Base-by-base conservation (phyloP, 805 yeast genomes). In the Blastobotrys chiropterorum region DNA sequence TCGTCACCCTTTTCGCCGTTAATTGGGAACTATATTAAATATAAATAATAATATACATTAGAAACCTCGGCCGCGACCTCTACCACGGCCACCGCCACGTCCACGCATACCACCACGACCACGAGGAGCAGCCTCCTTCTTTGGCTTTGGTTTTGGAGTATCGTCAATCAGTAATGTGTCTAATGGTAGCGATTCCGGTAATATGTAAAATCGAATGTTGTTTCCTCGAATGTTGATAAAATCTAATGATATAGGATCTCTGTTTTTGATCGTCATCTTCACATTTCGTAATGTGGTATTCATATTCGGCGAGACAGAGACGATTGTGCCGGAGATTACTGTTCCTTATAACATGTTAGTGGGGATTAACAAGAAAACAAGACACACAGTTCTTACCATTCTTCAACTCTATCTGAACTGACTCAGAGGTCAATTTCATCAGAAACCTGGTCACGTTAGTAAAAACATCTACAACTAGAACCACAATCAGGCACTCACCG, bases 221-320 rank as follows among this genome's bases (percentile, higher is more conserved):
- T 83, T 90, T 2, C 98, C 98, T 62, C 98, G 77, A 31, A 92
- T 78, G 61, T 86, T 89, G 62, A 90, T 84, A 66, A 78, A 86
- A 60, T 88, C 95, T 58, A 90, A 71, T 11, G 78, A 68, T 40
- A 81, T 76, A 0, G 95, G 85, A 50, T 81, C 86, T 51, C 86
- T 81, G 63, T 82, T 77, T 51, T 78, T 80, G 44, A 86, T 76
- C 2, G 90, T 82, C 78, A 92, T 81, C 59, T 83, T 86, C 46
- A 87, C 92, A 57, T 85, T 86, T 60, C 85, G 82, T 55, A 90
- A 68, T 3, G 88, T 81, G 44, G 90, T 82, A 68, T 90, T 90
- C 98, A 90, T 90, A 56, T 86, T 79, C 22, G 97, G 96, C 2
- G 96, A 76, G 41, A 94, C 96, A 4, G 90, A 80, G 41, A 85